Base-by-base conservation (phyloP, 495 filamentous ascomycete genomes). In the Aspergillus sparsus region DNA sequence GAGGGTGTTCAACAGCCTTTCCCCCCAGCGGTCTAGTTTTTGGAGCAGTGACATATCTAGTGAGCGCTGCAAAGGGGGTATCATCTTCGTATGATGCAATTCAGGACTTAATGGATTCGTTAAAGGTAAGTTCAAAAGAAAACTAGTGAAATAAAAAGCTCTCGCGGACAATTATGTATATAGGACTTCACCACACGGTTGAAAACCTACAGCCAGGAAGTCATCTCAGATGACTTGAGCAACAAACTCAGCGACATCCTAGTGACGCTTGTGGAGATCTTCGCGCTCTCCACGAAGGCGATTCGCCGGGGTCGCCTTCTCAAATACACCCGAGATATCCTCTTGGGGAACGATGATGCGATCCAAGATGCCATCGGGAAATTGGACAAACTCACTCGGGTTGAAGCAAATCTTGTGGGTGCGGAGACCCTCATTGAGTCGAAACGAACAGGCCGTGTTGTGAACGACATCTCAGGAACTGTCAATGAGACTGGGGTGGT, bases 151-250 rank as follows among this genome's bases (percentile, higher is more conserved):
- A 5, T 7, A 12, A 35, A 36, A 59, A 55, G 18, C 32, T 47
- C 16, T 21, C n/a, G 49, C 21, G 3, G 21, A 27, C 21, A 27
- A 27, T 27, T 3, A 21, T 1, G 3, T 11, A 21, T 13, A 15
- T 50, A 72, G 65, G 68, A 72, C 34, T 77, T 77, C 59, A 71
- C 71, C 0, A 62, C 57, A 11, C 69, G 72, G 1, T 49, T 77
- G 5, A 55, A 66, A 27, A 56, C 62, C 1, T 74, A 77, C 60
- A 57, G 53, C 6, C 65, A 62, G 33, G 58, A 70, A 31, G 35
- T 47, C 6, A 62, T 77, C 2, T 68, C 68, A 7, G 44, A 36
- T 0, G 53, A 55, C 11, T 55, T 73, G 11, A 36, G 62, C 15
- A 51, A 65, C 7, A 74, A 73, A 42, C 54, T 75, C 5, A 60